Evolutionary conservation across 805 yeast species (phyloP).

Genomic region (Tetrapisispora namnaoensis): DNA sequence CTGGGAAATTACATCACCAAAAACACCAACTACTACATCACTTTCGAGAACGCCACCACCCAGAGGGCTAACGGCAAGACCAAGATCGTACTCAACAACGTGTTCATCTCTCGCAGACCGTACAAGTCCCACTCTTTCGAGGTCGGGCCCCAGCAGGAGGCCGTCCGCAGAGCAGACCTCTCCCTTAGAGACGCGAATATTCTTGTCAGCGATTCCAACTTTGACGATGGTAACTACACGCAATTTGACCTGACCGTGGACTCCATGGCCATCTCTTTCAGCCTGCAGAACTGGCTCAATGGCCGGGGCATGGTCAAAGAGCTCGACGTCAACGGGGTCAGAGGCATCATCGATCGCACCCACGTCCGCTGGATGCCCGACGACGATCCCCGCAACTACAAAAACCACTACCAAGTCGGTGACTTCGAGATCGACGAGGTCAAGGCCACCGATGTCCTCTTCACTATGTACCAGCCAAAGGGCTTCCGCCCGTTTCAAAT

Average conservation of each 20-base stretch:
- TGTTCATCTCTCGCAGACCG: conserved; percentile 81
- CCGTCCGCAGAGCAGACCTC: conserved; percentile 45
- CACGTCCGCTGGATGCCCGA: conserved; percentile 75
- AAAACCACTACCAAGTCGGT: conserved; percentile 65
- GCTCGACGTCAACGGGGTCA: conserved; percentile 68
- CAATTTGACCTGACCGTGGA: conserved; percentile 90
- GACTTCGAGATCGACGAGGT: conserved; percentile 87
- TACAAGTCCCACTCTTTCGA: conserved; percentile 38
- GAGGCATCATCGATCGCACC: conserved; percentile 90
- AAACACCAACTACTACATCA: conserved; percentile 72
- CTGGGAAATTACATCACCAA: conserved; percentile 77
- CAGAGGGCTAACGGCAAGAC: conserved; percentile 73
- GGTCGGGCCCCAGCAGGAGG: conserved; percentile 67
- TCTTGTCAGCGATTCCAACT: conserved; percentile 31
- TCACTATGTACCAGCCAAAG: conserved; percentile 72
- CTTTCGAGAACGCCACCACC: conserved; percentile 87
- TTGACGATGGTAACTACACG: conserved; percentile 90
- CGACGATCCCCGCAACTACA: conserved; percentile 76
- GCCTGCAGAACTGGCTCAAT: conserved; percentile 78
- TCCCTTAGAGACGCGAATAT: conserved; percentile 26
- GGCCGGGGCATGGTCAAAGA: conserved; percentile 82
- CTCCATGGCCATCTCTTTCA: conserved; percentile 67
- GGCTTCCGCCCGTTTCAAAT: conserved; percentile 77
- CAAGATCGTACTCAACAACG: conserved; percentile 63
- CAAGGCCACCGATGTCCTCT: conserved; percentile 73